These are phyloP conservation scores for Haberlea rhodopensis DNA, from an alignment of 257 asterid species.

Conservation along the genomic window DNA sequence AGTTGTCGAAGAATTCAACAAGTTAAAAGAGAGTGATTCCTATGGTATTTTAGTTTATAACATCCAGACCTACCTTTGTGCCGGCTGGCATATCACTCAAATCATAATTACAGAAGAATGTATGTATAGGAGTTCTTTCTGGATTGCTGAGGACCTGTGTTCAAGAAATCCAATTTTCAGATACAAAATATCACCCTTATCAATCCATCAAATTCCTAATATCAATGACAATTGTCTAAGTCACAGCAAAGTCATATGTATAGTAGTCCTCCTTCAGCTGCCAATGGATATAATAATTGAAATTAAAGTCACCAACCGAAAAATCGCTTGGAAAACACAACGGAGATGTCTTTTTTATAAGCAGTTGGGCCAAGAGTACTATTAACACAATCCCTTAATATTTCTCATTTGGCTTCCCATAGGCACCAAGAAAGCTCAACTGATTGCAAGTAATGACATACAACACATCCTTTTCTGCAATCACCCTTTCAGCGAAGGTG, in stretches of 20 bases:
- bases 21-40: background rate
- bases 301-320: background rate
- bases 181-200: too few species aligned
- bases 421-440: background rate
- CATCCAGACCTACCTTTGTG: constrained; percentile 55
- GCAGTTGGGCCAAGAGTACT: background rate
- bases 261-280: background rate
- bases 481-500: background rate
- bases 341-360: background rate
- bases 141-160: constrained; percentile 84
- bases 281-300: background rate
- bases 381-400: background rate
- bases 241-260: background rate
- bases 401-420: background rate
- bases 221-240: background rate
- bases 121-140: constrained; percentile 79
- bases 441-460: background rate
- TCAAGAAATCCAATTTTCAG: background rate
- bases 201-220: background rate
- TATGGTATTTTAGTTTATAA: background rate
- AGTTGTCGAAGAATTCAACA: background rate
- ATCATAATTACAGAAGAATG: constrained; percentile 74
- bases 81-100: constrained; percentile 90
- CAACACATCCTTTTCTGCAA: background rate
- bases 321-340: background rate